Evolutionary conservation across 108 stramenopile species (phyloP), one percentile per base, ranked within the genome.

Genomic region (Nitzschia sp.): DNA sequence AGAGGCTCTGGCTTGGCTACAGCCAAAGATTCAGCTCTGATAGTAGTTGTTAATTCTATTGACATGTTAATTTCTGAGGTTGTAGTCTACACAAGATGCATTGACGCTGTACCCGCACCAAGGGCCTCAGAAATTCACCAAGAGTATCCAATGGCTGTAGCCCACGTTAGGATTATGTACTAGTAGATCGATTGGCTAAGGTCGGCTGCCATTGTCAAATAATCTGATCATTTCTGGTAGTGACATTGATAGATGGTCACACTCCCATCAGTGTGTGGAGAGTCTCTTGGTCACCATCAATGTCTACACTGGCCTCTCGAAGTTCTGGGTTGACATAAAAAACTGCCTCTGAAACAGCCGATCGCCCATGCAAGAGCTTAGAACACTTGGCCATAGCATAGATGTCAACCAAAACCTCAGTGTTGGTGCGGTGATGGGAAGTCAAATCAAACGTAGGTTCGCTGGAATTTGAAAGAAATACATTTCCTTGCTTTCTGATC

Each of bases 371-470:
- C 9, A 84, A 22, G 6, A 84, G 29, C 53, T 65, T 61, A 17
- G 68, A 53, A 29, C 83, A 84, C 41, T 74, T 72, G 12, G 83
- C 63, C 76, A 84, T 70, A 7, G 83, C 79, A 7, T 70, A 38
- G 12, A 73, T 59, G 53, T 84, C 83, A 14, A 73, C 72, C 41
- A 84, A 53, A 11, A 73, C 75, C 53, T 80, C 76, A 25, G 51
- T 52, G 56, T 84, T 84, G n/a, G 72, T 76, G 12, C 63, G 59
- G 68, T 84, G 83, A 46, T 78, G 82, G 9, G 58, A 62, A 25
- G 61, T 42, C 40, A 67, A 57, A 8, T 67, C 74, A 61, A 75
- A 76, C 43, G 56, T 58, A 15, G 38, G 43, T 11, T 66, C 46
- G 17, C 46, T 48, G 14, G 46, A 48, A 48, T 48, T 48, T 48